phyloP scores from a whole-genome alignment of 805 yeast species.

The Hanseniaspora taiwanica region DNA sequence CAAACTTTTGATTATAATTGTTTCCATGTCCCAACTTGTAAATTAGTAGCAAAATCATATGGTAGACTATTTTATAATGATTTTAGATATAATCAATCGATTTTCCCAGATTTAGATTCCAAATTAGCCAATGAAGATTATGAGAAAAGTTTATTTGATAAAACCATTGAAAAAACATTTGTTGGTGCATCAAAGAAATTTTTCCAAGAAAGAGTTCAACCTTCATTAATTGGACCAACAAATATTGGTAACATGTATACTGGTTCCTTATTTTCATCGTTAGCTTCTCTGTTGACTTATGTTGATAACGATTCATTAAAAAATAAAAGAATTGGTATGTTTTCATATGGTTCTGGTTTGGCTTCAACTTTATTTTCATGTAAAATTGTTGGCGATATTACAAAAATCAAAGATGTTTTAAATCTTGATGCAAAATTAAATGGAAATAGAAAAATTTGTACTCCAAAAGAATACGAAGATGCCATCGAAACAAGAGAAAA shows the following conservation, averaged over 20 bases:
- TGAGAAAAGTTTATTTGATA: constrained; percentile 70
- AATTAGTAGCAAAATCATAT: constrained; percentile 81
- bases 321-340: constrained; percentile 77
- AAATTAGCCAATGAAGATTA: constrained; percentile 43
- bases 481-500: constrained; percentile 79
- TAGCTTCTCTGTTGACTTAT: constrained; percentile 66
- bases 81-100: constrained; percentile 55
- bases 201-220: constrained; percentile 55
- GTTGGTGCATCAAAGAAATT: constrained; percentile 60
- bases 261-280: constrained; percentile 79
- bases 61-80: constrained; percentile 89
- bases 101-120: constrained; percentile 46
- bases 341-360: constrained; percentile 96
- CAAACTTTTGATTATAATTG: constrained; percentile 80
- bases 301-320: constrained; percentile 64
- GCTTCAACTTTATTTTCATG: constrained; percentile 83
- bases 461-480: constrained; percentile 73
- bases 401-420: constrained; percentile 48
- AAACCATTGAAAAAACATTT: constrained; percentile 72
- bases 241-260: constrained; percentile 98
- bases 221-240: constrained; percentile 79
- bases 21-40: constrained; percentile 98
- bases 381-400: constrained; percentile 68
- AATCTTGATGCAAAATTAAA: constrained; percentile 56
- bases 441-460: constrained; percentile 39